These are phyloP conservation scores for Scenedesmus sp. DNA, from an alignment of 163 green algal genomes.

Conservation along the genomic window DNA sequence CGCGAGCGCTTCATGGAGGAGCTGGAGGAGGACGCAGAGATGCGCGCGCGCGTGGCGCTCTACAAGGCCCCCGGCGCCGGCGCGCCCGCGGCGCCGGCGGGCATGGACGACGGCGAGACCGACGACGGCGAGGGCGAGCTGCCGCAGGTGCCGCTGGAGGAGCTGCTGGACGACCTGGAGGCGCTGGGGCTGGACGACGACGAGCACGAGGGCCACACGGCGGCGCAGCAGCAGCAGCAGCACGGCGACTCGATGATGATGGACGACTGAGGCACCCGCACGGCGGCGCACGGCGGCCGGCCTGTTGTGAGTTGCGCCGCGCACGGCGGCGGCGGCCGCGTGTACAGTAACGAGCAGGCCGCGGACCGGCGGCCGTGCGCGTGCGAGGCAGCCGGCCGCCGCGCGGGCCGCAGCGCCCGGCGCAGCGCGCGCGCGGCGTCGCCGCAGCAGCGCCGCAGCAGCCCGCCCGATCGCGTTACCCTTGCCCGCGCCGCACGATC, in stretches of 20 bases:
- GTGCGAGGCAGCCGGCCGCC: no score
- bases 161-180: slow-evolving; percentile 94
- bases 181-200: slow-evolving; percentile 68
- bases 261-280: slow-evolving; percentile 22
- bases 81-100: slow-evolving; percentile 12
- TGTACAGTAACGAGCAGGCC: no score
- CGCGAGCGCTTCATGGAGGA: slow-evolving; percentile 94
- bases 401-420: no score
- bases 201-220: slow-evolving; percentile 11
- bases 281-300: no score
- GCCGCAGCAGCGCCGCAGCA: no score
- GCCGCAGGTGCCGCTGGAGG: slow-evolving; percentile 89
- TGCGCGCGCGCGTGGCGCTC: slow-evolving; percentile 83
- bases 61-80: slow-evolving; percentile 59
- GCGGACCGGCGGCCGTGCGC: no score
- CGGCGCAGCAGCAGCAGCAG: slow-evolving; percentile 6
- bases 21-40: slow-evolving; percentile 95
- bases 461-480: no score
- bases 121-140: slow-evolving; percentile 65
- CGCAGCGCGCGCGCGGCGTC: no score
- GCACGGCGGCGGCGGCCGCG: no score
- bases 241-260: slow-evolving; percentile 27
- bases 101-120: slow-evolving; percentile 49
- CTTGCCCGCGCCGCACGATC: no score
- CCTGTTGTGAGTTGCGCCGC: no score